Evolutionary conservation across 2,329 filamentous ascomycete genomes (phyloP), one percentile per base, ranked within the genome.

Genomic region (Neonectria neomacrospora): DNA sequence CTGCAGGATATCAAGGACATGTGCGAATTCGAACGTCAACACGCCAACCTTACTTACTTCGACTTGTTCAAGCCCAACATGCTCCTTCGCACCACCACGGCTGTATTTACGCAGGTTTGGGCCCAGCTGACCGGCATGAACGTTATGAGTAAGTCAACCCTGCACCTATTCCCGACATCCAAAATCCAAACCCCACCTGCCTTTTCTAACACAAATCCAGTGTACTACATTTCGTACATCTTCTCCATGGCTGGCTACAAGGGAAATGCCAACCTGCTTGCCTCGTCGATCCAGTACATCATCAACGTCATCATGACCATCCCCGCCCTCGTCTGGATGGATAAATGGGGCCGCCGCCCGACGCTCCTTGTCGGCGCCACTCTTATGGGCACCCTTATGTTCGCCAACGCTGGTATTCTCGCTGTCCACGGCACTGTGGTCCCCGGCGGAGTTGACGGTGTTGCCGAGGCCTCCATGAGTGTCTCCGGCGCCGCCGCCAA

Each of bases 241-340:
- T 80, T 80, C 59, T 71, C 72, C 23, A 80, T 80, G 78, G 78
- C 78, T 0, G 78, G 78, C 0, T 80, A 80, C 57, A 61, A 53
- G 11, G 77, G 78, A 10, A 84, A 87, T 60, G 77, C 84, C 64
- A 84, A 83, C 39, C 76, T 88, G 10, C 79, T 86, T 50, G 85
- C 85, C 1, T 86, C 85, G 0, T 84, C 82, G 5, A 85, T 88
- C 18, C 82, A 86, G 68, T 88, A 88, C 66, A 83, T 94, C 70
- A 92, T 95, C 81, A 94, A 94, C 76, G 91, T 95, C 1, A 64
- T 89, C 55, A 92, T 93, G 88, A 95, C 92, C 0, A 76, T 94
- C 3, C 90, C 91, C 0, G 91, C 91, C 1, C 83, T 95, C 23
- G 78, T 94, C 60, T 94, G 82, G 80, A 86, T 94, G 71, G 92